A percentile compares a stretch with the other conserved stretches of the same genome.
phyloP scores from a whole-genome alignment of 1,284 basidiomycete genomes.

The Amylostereum chailletii region DNA sequence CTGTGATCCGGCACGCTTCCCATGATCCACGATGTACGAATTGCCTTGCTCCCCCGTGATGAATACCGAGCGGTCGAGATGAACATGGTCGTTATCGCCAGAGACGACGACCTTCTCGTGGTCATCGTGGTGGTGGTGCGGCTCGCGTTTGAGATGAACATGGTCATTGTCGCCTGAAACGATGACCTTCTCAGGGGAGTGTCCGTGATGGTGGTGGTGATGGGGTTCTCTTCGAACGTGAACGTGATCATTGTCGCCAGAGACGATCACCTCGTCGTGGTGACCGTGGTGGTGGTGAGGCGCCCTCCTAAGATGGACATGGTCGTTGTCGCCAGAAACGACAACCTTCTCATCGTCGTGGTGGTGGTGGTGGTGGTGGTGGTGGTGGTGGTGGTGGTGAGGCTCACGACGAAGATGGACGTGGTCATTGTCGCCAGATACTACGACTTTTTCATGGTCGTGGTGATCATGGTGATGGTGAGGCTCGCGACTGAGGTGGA shows the following conservation, averaged over 20 bases:
- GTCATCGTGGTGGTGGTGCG: constrained; percentile 1
- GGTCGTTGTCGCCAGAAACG: constrained; percentile 17
- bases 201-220: background rate
- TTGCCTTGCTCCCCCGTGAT: constrained; percentile 12
- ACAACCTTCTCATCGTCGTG: constrained; percentile 10
- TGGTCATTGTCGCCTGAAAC: constrained; percentile 2
- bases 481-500: constrained; percentile 10
- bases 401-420: constrained; percentile 11
- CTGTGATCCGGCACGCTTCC: constrained; percentile 2
- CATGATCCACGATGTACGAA: constrained; percentile 14
- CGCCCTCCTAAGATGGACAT: constrained; percentile 13
- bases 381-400: constrained; percentile 12
- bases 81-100: constrained; percentile 17
- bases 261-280: background rate
- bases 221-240: constrained; percentile 1
- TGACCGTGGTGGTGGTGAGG: background rate
- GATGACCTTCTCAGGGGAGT: background rate
- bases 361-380: constrained; percentile 6
- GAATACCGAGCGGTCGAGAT: constrained; percentile 13
- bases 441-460: constrained; percentile 11
- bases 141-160: constrained; percentile 1
- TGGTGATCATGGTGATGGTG: constrained; percentile 1
- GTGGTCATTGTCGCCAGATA: constrained; percentile 13
- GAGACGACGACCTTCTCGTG: constrained; percentile 13
- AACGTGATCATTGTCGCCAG: constrained; percentile 2